Base-by-base conservation (phyloP, 2,329 filamentous ascomycete genomes). In the Xylaria sp. region DNA sequence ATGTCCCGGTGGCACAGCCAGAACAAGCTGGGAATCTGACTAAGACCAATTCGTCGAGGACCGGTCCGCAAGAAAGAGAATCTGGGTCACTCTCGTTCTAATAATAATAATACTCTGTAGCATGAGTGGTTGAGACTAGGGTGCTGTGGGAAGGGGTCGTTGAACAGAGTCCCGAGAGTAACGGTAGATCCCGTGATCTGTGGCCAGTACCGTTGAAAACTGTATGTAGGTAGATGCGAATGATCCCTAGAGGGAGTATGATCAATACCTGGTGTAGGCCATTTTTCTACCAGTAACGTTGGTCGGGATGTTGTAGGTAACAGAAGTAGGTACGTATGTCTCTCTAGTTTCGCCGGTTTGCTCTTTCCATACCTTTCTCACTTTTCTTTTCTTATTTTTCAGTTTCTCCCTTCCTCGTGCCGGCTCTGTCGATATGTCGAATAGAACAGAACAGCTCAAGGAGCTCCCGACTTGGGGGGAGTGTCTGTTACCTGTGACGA, bases 41-140 rank as follows among this genome's bases (percentile, higher is more conserved):
- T 69, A 71, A 71, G 52, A 64, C 60, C 23, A 54, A 61, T 66
- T 64, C 61, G 66, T 68, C 57, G 58, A 64, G 52, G 36, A 15
- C 28, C 39, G 12, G 61, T 59, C 28, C 9, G 63, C 39, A 33
- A 60, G 58, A 39, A 39, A 31, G 23, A 56, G 39, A 31, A 51
- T 52, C 46, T 31, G 33, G 57, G 46, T 54, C 23, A 48, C 61
- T 51, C 39, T 41, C 39, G 61, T 58, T 60, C 68, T 67, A 64
- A 59, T 67, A 64, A 59, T 67, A 64, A 67, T 64, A 60, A 61
- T 61, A 54, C 49, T 33, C 58, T 31, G 63, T 52, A 52, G 57
- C 46, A 49, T 57, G 41, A 49, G 49, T 48, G 13, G 57, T 46
- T 15, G 39, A 56, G 56, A 68, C 60, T 6, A 31, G 15, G 69